These are phyloP conservation scores for Phytophthora foliorum DNA, from an alignment of 352 stramenopile species.

Conservation along the genomic window DNA sequence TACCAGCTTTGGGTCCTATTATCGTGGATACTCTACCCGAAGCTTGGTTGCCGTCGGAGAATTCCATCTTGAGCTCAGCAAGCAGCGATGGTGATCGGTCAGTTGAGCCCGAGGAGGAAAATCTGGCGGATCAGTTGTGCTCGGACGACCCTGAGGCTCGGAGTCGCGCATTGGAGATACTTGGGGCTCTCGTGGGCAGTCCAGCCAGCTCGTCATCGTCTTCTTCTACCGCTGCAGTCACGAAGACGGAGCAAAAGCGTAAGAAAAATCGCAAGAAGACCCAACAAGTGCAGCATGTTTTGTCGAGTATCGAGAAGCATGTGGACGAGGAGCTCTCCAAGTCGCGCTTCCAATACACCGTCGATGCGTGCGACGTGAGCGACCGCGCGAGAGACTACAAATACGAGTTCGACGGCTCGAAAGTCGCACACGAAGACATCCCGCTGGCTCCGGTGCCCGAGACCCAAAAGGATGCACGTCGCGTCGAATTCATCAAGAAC, in stretches of 20 bases:
- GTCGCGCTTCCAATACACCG: slow-evolving; percentile 30
- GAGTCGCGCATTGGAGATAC: slow-evolving; percentile 55
- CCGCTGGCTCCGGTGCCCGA: slow-evolving; percentile 57
- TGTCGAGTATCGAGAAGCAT: slow-evolving; percentile 54
- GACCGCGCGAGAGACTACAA: slow-evolving; percentile 60
- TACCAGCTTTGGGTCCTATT: slow-evolving; percentile 50
- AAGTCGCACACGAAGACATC: slow-evolving; percentile 47
- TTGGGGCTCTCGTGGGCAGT: slow-evolving; percentile 49
- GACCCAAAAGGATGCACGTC: slow-evolving; percentile 46
- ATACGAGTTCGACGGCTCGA: slow-evolving; percentile 48
- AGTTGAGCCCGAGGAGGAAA: slow-evolving; percentile 30
- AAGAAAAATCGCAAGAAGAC: slow-evolving; percentile 31
- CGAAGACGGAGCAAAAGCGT: slow-evolving; percentile 13
- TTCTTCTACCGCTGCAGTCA: slow-evolving; percentile 1
- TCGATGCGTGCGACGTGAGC: slow-evolving; percentile 36
- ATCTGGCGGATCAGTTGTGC: slow-evolving; percentile 47
- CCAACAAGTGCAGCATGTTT: slow-evolving; percentile 42
- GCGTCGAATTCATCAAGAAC: slow-evolving; percentile 56
- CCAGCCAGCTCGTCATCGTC: slow-evolving; percentile 29
- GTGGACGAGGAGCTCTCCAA: slow-evolving; percentile 43
- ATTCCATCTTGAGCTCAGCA: slow-evolving; percentile 13
- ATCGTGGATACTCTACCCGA: slow-evolving; percentile 51
- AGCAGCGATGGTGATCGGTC: slow-evolving; percentile 40
- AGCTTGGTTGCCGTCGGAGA: slow-evolving; percentile 36
- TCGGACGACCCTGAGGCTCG: slow-evolving; percentile 51